Evolutionary conservation across 192 early-diverging fungal species (phyloP), one percentile per base, ranked within the genome.

Genomic region (Gigaspora rosea): DNA sequence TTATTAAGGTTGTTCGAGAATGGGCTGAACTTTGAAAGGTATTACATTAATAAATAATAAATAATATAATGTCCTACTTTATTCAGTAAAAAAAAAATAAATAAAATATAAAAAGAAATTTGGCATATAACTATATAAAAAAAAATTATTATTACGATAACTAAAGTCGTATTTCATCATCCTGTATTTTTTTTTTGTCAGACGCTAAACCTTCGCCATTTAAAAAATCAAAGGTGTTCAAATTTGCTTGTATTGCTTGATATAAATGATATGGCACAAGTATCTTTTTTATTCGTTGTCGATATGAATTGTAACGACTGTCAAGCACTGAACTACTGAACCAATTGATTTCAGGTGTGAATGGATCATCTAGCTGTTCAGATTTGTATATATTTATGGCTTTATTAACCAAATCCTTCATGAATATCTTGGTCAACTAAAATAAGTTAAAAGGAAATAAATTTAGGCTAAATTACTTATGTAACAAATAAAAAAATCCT

Each of bases 211-310:
- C 66, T 51, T 69, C 66, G 22, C 66, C 66, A 32, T 18, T 50
- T 22, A 69, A 50, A 69, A 69, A 69, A 15, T 69, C 66, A 50
- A 69, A 69, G 4, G 83, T 81, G 35, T 86, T 70, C 0, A 81
- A 82, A 62, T 84, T 77, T 20, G 57, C 50, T 41, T 83, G 81
- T 22, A 84, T 47, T 10, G 86, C 82, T 63, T 83, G 86, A 71
- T 89, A 85, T 47, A 89, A 50, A 75, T 89, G 88, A 67, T 87
- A 79, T 18, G 88, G 88, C 10, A 85, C 81, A 59, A 89, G 62
- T 20, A 89, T 65, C 52, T 87, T 87, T 27, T 49, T 50, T 48
- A 27, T n/a, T 35, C 48, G 51, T 27, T 18, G 70, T 41, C 10
- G 46, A 56, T 58, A 11, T 61, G 12, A n/a, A 16, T 46, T 73